Evolutionary conservation across 83 land plant genomes (phyloP).

Genomic region (Picea abies): DNA sequence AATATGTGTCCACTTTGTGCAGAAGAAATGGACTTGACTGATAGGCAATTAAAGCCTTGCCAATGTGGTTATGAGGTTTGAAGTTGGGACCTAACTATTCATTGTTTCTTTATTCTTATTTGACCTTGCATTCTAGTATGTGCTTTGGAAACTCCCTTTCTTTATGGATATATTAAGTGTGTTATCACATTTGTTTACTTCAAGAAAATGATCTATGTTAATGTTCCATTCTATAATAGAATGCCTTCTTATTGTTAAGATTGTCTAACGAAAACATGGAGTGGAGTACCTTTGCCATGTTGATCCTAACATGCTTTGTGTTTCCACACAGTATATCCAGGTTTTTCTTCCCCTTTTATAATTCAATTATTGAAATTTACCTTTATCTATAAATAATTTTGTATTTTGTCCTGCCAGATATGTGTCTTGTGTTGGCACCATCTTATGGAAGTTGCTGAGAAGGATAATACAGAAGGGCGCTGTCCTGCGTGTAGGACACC

Average conservation of each 20-base stretch:
- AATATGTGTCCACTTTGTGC: slow-evolving; percentile 75
- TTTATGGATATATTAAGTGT: not conserved
- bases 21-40: slow-evolving; percentile 89
- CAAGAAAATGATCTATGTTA: too few species aligned
- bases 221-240: too few species aligned
- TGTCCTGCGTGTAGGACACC: slow-evolving; percentile 88
- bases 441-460: slow-evolving; percentile 83
- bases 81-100: not conserved
- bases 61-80: slow-evolving; percentile 88
- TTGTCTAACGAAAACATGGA: not conserved
- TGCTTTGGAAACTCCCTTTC: not conserved
- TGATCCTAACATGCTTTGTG: too few species aligned
- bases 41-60: slow-evolving; percentile 88
- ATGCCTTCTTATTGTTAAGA: not conserved
- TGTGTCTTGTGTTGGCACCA: slow-evolving; percentile 99
- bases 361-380: too few species aligned
- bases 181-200: too few species aligned
- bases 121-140: not conserved
- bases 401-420: slow-evolving; percentile 38
- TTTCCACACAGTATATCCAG: too few species aligned
- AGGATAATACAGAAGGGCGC: slow-evolving; percentile 83
- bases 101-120: not conserved
- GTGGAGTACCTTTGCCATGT: not conserved
- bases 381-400: not conserved
- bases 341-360: too few species aligned